phyloP scores from a whole-genome alignment of 2,329 filamentous ascomycete genomes.

The Exutisphaerella laricina region DNA sequence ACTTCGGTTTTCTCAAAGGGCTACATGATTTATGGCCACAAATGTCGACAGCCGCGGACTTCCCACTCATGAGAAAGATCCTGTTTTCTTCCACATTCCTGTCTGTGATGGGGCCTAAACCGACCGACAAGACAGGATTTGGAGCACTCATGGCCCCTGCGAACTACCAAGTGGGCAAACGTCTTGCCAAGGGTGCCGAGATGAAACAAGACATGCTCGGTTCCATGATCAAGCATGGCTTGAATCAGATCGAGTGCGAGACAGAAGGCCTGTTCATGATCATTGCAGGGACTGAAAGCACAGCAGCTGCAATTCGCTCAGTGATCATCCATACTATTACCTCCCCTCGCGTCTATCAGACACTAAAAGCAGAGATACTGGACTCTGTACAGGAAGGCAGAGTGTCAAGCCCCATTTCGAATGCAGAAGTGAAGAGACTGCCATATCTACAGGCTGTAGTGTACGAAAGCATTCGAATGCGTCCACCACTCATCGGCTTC shows the following conservation, averaged over 20 bases:
- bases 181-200: neutral
- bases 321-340: slow-evolving; percentile 2
- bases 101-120: slow-evolving; percentile 1
- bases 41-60: too few species aligned
- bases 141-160: slow-evolving; percentile 1
- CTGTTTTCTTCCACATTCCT: too few species aligned
- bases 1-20: too few species aligned
- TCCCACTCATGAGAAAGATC: too few species aligned
- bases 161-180: neutral
- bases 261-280: slow-evolving; percentile 3
- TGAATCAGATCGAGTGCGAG: slow-evolving; percentile 2
- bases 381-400: slow-evolving; percentile 13
- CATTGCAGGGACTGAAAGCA: slow-evolving; percentile 3
- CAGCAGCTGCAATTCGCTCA: neutral
- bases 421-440: slow-evolving; percentile 30
- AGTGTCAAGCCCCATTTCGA: slow-evolving; percentile 26
- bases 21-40: too few species aligned
- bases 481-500: slow-evolving; percentile 38
- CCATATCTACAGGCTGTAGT: slow-evolving; percentile 42
- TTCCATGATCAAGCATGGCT: slow-evolving; percentile 1
- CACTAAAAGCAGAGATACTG: neutral
- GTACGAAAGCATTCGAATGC: slow-evolving; percentile 41
- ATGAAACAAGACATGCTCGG: slow-evolving; percentile 1
- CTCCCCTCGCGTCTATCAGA: neutral
- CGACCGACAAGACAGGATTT: slow-evolving; percentile 1